These are phyloP conservation scores for Beauveria asiatica DNA, from an alignment of 2,329 filamentous ascomycete genomes.

Conservation along the genomic window DNA sequence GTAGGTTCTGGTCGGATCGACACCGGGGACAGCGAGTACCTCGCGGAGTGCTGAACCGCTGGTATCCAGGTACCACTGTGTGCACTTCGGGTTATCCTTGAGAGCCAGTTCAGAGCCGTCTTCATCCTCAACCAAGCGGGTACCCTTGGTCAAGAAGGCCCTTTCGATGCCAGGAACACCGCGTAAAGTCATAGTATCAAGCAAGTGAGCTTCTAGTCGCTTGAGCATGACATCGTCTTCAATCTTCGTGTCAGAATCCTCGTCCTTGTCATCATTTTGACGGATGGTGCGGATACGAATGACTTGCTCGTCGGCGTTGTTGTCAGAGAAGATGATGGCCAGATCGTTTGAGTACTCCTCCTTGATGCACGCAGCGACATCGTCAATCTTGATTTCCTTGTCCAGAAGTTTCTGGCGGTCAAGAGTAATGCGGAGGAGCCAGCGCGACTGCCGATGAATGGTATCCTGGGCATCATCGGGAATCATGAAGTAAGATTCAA, in stretches of 20 bases:
- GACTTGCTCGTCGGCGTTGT: conserved; percentile 92
- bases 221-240: conserved; percentile 92
- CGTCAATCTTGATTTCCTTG: conserved; percentile 83
- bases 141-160: conserved; percentile 85
- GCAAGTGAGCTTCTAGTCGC: conserved; percentile 80
- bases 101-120: conserved; percentile 67
- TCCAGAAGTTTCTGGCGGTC: conserved; percentile 93
- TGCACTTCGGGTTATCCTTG: conserved; percentile 67
- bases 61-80: conserved; percentile 94
- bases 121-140: conserved; percentile 54
- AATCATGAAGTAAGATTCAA: conserved; percentile 94
- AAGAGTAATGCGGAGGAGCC: conserved; percentile 88
- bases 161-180: conserved; percentile 83
- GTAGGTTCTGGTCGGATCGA: conserved; percentile 77
- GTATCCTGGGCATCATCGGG: conserved; percentile 62
- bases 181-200: conserved; percentile 84
- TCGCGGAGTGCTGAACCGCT: conserved; percentile 79
- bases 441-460: conserved; percentile 74
- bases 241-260: conserved; percentile 51
- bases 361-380: conserved; percentile 85
- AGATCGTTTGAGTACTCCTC: conserved; percentile 77
- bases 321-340: conserved; percentile 92
- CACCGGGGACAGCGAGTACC: conserved; percentile 78
- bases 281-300: conserved; percentile 81
- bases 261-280: conserved; percentile 62